Evolutionary conservation across 306 rosid species (phyloP).

Genomic region (Mucuna pruriens): DNA sequence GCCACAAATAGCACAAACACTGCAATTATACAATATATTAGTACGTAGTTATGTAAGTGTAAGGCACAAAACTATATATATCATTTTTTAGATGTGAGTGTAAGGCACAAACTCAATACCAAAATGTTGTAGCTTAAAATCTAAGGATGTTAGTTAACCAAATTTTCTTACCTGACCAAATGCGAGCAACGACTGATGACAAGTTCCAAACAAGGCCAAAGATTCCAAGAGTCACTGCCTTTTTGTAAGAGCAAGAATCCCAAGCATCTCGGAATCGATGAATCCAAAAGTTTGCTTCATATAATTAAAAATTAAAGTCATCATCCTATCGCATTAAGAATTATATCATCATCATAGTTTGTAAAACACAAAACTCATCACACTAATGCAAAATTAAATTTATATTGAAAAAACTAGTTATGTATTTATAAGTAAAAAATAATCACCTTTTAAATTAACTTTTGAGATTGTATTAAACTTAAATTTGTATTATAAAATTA

Average conservation of each 20-base stretch:
- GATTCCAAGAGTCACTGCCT: slow-evolving; percentile 49
- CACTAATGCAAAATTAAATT: neutral
- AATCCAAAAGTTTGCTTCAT: slow-evolving; percentile 68
- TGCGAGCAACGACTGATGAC: slow-evolving; percentile 67
- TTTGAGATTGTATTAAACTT: too few species aligned
- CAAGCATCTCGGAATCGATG: slow-evolving; percentile 66
- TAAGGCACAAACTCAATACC: neutral
- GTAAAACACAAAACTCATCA: neutral
- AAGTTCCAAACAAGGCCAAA: slow-evolving; percentile 70
- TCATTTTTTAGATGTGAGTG: too few species aligned
- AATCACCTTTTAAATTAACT: too few species aligned
- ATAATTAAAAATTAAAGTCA: too few species aligned
- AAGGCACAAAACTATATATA: neutral
- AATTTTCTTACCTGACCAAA: slow-evolving; percentile 74
- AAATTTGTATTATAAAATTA: too few species aligned
- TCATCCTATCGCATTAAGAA: neutral
- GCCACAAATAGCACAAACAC: slow-evolving; percentile 72
- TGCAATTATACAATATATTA: slow-evolving; percentile 44
- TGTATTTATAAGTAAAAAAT: too few species aligned
- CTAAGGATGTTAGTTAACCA: neutral
- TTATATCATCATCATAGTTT: neutral
- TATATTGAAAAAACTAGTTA: too few species aligned
- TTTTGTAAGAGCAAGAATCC: slow-evolving; percentile 79
- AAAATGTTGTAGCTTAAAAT: neutral
- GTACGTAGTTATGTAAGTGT: neutral